Base-by-base conservation (phyloP, 371 early-diverging fungal species). In the Globomyces sp. region DNA sequence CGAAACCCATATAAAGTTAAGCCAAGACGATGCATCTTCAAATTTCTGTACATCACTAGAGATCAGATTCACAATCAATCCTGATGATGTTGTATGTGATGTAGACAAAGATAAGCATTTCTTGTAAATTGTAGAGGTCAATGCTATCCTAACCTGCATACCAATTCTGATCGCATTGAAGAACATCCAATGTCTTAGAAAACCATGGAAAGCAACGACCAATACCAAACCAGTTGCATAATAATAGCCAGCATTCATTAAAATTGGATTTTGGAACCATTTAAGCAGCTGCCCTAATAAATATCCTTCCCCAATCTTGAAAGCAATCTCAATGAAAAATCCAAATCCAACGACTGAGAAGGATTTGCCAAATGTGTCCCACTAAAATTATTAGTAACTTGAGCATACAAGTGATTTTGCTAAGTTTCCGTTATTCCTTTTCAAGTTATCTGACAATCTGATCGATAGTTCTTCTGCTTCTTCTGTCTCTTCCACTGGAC, bases 31-130 rank as follows among this genome's bases (percentile, higher is more conserved):
- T 13, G 72, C 71, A 36, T 75, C 77, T 50, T 84, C 84, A 58
- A 84, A 82, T 2, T 80, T 71, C 62, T 83, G 77, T 8, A 84
- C 74, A 57, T 84, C 84, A 66, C 78, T 80, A 36, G 80, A 71
- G 5, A 84, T 72, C n/a, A 84, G 58, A 67, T 82, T 84, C 58
- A 80, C 72, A 58, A 83, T 80, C 24, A 67, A 47, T 10, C 84
- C 84, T 4, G 83, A 76, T 2, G 81, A 75, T 2, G 74, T 39
- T 3, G 80, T 71, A 57, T 79, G 71, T 41, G 76, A 66, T 24
- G 73, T 53, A n/a, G 75, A 73, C 13, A 84, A 69, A 8, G 50
- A 13, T n/a, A 84, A 68, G 51, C 76, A 76, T 58, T 84, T 84
- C 42, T 62, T 58, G 65, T 80, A 84, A 36, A 84, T 68, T 34